phyloP scores from a whole-genome alignment of 2,329 filamentous ascomycete genomes.

The Pseudofabraea citricarpa region DNA sequence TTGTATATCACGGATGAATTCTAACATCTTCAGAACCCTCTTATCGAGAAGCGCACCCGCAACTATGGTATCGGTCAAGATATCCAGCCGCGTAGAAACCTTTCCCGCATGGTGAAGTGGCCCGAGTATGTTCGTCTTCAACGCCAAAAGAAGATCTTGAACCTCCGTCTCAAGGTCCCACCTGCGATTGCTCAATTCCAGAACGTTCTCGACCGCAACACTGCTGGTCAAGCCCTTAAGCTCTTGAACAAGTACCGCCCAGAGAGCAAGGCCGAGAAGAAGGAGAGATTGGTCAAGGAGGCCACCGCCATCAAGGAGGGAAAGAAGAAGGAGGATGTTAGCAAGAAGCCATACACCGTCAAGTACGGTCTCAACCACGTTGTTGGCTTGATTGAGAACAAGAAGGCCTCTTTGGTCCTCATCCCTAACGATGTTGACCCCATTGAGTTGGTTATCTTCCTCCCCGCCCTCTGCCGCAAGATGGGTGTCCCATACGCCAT shows the following conservation, averaged over 20 bases:
- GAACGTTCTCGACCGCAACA: constrained; percentile 94
- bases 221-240: constrained; percentile 96
- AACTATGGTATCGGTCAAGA: constrained; percentile 99
- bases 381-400: constrained; percentile 95
- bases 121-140: constrained; percentile 98
- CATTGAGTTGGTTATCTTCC: constrained; percentile 98
- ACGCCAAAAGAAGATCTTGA: constrained; percentile 81
- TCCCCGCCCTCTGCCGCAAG: constrained; percentile 98
- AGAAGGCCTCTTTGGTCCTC: constrained; percentile 97
- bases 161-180: constrained; percentile 97
- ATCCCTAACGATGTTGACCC: constrained; percentile 99
- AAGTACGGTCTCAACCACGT: constrained; percentile 99
- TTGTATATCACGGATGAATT: constrained; percentile 6
- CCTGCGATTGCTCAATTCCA: constrained; percentile 97
- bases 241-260: constrained; percentile 99
- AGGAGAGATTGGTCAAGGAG: constrained; percentile 98
- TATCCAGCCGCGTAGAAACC: constrained; percentile 93
- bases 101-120: constrained; percentile 99
- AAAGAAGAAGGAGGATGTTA: constrained; percentile 99
- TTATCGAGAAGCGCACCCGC: constrained; percentile 94
- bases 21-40: constrained; percentile 71
- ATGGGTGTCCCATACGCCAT: constrained; percentile 99
- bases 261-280: constrained; percentile 99
- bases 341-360: constrained; percentile 99
- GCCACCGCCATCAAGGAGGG: constrained; percentile 96